Evolutionary conservation across 208 protist genomes (phyloP), one percentile per base, ranked within the genome.

Genomic region (Trypanosoma melophagium): DNA sequence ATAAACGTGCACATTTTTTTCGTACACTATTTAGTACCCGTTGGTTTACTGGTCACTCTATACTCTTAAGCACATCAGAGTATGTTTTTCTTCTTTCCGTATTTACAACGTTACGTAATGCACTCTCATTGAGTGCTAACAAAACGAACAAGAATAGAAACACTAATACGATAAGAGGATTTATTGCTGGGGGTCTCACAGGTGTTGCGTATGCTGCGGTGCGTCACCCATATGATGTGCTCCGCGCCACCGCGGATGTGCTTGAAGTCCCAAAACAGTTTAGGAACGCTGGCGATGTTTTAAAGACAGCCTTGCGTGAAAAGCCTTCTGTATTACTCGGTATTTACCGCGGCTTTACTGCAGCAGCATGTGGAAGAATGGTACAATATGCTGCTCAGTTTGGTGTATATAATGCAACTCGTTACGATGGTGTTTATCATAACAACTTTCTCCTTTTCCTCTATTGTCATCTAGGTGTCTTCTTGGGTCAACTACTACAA

Each of bases 1-100:
- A 94, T 59, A 94, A 92, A 73, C 80, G 86, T 7, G 85, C 84
- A 13, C 78, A 90, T 65, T 86, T 94, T 53, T 89, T 91, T 50
- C 80, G 81, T 21, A 78, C 80, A 24, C 65, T 94, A 12, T 82
- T 94, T 60, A 62, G 69, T 56, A 84, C 84, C 17, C 71, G 66
- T 3, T 94, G 89, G 89, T 86, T 83, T 75, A 45, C 78, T 19
- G 89, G 83, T n/a, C 71, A 31, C 16, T 74, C 82, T 13, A 44
- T 89, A 9, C 40, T 80, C 0, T 80, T 66, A 60, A 38, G 63
- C 12, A 68, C 71, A 5, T 25, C 41, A 0, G 77, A 84, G 58
- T 86, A 89, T 56, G 68, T 64, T 53, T 76, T 85, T 47, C 66
- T 64, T 8, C 76, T 94, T 8, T 53, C 69, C n/a, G 3, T 62